phyloP scores from a whole-genome alignment of 78 protist genomes.

The Speleostelium caveatum region DNA sequence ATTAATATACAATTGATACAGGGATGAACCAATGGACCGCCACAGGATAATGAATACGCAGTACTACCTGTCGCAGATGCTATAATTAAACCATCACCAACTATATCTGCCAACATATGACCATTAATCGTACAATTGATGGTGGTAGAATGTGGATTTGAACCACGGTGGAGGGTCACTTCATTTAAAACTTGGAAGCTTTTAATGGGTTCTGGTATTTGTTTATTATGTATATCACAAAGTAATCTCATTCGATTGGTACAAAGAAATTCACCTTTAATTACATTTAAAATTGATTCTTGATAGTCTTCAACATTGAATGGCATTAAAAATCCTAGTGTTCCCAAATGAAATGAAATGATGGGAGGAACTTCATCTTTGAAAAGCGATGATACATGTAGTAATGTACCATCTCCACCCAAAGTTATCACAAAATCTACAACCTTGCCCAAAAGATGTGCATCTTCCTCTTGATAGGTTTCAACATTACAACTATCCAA shows the following conservation, averaged over 20 bases:
- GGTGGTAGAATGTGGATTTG: slow-evolving; percentile 78
- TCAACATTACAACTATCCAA: slow-evolving; percentile 11
- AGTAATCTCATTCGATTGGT: slow-evolving; percentile 74
- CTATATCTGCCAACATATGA: slow-evolving; percentile 80
- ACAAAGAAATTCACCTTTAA: slow-evolving; percentile 61
- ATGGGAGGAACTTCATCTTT: slow-evolving; percentile 87
- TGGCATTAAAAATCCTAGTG: slow-evolving; percentile 92
- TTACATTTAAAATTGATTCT: slow-evolving; percentile 52
- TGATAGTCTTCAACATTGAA: slow-evolving; percentile 76
- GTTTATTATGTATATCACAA: slow-evolving; percentile 28
- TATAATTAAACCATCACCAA: slow-evolving; percentile 84
- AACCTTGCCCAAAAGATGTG: slow-evolving; percentile 49
- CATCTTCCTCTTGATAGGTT: slow-evolving; percentile 46
- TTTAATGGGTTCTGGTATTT: not conserved
- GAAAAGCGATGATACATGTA: slow-evolving; percentile 88
- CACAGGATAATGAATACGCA: slow-evolving; percentile 92
- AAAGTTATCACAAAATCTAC: slow-evolving; percentile 90
- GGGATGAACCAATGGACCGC: slow-evolving; percentile 95
- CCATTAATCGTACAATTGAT: slow-evolving; percentile 86
- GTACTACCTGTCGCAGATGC: slow-evolving; percentile 93
- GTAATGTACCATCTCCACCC: slow-evolving; percentile 97
- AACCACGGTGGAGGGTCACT: slow-evolving; percentile 80
- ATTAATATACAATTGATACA: slow-evolving; percentile 84
- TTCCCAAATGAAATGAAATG: slow-evolving; percentile 89
- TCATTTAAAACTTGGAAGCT: slow-evolving; percentile 80